A percentile compares a stretch with the other conserved stretches of the same genome.
phyloP scores from a whole-genome alignment of 2,329 filamentous ascomycete species.

The Calonectria honghensis region DNA sequence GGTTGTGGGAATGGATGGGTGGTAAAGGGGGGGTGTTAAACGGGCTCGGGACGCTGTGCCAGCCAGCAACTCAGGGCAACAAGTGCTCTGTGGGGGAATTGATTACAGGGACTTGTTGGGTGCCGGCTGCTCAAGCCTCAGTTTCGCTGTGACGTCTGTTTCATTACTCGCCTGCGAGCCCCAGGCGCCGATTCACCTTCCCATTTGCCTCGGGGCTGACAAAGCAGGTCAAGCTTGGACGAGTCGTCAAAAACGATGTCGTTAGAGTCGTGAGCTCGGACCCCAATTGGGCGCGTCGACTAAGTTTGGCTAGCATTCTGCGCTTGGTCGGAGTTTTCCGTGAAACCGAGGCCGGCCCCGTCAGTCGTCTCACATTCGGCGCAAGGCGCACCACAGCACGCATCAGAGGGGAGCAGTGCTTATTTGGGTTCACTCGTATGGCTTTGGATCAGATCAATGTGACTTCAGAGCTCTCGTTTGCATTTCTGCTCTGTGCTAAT shows the following conservation, averaged over 20 bases:
- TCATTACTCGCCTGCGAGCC: neutral
- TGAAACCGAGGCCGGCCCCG: neutral
- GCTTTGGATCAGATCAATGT: neutral
- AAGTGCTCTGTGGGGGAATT: neutral
- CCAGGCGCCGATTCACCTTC: neutral
- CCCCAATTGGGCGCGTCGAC: neutral
- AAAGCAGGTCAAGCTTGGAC: neutral
- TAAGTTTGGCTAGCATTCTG: neutral
- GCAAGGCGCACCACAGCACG: no score
- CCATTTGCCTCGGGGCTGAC: neutral
- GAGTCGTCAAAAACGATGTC: slow-evolving; percentile 16
- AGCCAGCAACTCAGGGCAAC: neutral
- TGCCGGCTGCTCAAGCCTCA: neutral
- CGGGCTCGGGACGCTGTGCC: neutral
- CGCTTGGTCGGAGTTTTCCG: neutral
- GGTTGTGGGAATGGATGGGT: neutral
- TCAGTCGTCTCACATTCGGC: neutral
- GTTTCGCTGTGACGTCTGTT: neutral
- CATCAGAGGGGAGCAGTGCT: neutral
- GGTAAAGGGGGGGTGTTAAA: neutral
- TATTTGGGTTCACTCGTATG: neutral
- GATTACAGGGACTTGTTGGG: neutral
- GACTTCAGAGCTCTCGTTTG: neutral
- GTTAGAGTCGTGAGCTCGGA: neutral
- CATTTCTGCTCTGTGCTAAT: neutral